phyloP scores from a whole-genome alignment of 768 basidiomycete genomes.

The Obba rivulosa region DNA sequence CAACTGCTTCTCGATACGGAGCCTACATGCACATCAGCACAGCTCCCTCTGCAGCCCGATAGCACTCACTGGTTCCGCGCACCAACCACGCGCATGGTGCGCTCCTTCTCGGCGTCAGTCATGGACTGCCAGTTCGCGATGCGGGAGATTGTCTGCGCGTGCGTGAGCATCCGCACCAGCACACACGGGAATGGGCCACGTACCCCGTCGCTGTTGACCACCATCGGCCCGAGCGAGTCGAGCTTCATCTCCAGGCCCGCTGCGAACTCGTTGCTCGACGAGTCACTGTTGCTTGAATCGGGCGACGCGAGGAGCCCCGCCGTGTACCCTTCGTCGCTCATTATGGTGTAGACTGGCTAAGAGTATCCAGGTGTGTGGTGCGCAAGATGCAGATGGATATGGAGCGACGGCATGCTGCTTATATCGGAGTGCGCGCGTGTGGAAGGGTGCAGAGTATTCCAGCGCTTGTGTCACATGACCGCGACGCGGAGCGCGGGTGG shows the following conservation, averaged over 20 bases:
- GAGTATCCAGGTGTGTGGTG: no score
- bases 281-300: not conserved
- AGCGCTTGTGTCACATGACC: no score
- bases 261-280: conserved; percentile 8
- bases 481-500: no score
- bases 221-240: conserved; percentile 60
- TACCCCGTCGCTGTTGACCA: conserved; percentile 65
- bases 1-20: conserved; percentile 10
- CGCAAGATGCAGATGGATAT: no score
- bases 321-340: no score
- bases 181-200: conserved; percentile 6
- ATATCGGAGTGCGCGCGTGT: no score
- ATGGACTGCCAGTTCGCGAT: conserved; percentile 62
- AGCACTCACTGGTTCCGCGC: conserved; percentile 38
- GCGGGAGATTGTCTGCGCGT: conserved; percentile 51
- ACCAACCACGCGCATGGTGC: conserved; percentile 49
- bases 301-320: not conserved
- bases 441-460: no score
- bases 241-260: conserved; percentile 34
- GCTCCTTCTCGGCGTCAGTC: conserved; percentile 50
- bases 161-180: not conserved
- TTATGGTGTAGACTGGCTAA: no score
- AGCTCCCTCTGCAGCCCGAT: not conserved
- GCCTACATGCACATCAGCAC: not conserved
- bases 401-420: no score